Percentiles rank a stretch among this genome's conserved stretches.
Evolutionary conservation across 2,329 filamentous ascomycete genomes (phyloP).

Genomic region (Fusarium multiceps): DNA sequence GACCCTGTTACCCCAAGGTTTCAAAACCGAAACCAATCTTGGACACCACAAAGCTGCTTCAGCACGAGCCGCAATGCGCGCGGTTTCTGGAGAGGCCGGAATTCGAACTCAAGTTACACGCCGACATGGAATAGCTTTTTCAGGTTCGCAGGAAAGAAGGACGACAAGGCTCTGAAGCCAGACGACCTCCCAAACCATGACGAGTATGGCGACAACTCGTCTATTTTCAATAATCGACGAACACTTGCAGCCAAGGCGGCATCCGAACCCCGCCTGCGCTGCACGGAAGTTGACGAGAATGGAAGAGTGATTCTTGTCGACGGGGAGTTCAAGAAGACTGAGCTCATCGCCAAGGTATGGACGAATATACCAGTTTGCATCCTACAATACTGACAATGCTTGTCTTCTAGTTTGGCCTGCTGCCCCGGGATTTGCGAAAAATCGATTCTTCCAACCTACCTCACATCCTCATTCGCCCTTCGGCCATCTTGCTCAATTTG

Average conservation of each 20-base stretch:
- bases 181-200: slow-evolving; percentile 69
- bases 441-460: slow-evolving; percentile 97
- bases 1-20: slow-evolving; percentile 36
- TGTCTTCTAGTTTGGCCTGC: slow-evolving; percentile 78
- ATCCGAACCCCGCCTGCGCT: slow-evolving; percentile 86
- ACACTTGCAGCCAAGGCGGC: slow-evolving; percentile 79
- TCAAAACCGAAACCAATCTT: slow-evolving; percentile 14
- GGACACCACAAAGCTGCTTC: slow-evolving; percentile 41
- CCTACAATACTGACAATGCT: slow-evolving; percentile 8
- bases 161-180: slow-evolving; percentile 59
- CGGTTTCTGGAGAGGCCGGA: slow-evolving; percentile 39
- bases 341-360: slow-evolving; percentile 89
- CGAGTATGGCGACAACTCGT: slow-evolving; percentile 66
- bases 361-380: not conserved
- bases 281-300: slow-evolving; percentile 93
- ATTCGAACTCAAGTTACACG: slow-evolving; percentile 37
- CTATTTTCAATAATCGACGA: slow-evolving; percentile 75
- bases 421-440: slow-evolving; percentile 95
- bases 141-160: slow-evolving; percentile 54
- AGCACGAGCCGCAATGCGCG: slow-evolving; percentile 45
- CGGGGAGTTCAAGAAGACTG: slow-evolving; percentile 96
- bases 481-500: slow-evolving; percentile 93
- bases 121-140: slow-evolving; percentile 63
- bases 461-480: slow-evolving; percentile 92
- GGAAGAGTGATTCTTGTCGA: slow-evolving; percentile 93